Evolutionary conservation across 805 yeast genomes (phyloP).

Genomic region (Starmerella asiatica): DNA sequence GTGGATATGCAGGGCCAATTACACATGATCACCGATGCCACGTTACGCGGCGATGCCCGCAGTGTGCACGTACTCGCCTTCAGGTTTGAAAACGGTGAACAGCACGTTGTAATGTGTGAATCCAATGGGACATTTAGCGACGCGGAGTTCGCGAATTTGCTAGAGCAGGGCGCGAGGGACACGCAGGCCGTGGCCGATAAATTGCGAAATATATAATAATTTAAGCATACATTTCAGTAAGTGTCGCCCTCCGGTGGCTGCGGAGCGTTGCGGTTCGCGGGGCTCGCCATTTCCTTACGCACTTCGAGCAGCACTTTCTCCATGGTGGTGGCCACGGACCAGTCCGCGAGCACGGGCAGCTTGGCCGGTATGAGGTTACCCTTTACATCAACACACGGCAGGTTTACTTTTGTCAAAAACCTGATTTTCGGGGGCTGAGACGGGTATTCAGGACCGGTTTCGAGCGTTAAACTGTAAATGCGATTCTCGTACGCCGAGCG

Average conservation of each 20-base stretch:
- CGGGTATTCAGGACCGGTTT: constrained; percentile 78
- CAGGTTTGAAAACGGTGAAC: constrained; percentile 35
- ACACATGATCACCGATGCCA: constrained; percentile 35
- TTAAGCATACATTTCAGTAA: constrained; percentile 25
- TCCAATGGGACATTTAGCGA: constrained; percentile 59
- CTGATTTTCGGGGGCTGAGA: constrained; percentile 73
- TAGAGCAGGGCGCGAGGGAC: constrained; percentile 38
- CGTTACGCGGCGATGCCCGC: constrained; percentile 25
- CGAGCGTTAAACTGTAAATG: constrained; percentile 68
- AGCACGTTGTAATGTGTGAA: constrained; percentile 51
- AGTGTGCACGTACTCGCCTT: constrained; percentile 60
- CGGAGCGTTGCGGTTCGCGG: constrained; percentile 65
- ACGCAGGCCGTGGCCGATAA: background rate
- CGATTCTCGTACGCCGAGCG: constrained; percentile 82
- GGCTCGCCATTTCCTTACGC: constrained; percentile 70
- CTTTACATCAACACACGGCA: constrained; percentile 70
- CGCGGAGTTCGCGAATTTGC: constrained; percentile 36
- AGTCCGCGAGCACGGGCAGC: constrained; percentile 57
- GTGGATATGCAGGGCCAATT: constrained; percentile 21
- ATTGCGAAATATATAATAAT: constrained; percentile 27
- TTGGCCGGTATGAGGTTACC: constrained; percentile 41
- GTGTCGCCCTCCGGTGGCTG: constrained; percentile 88
- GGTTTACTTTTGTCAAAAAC: constrained; percentile 71
- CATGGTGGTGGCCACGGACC: constrained; percentile 89
- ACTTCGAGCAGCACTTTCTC: constrained; percentile 82